These are phyloP conservation scores for Boletus rubescentipes DNA, from an alignment of 768 basidiomycete species.

Conservation along the genomic window DNA sequence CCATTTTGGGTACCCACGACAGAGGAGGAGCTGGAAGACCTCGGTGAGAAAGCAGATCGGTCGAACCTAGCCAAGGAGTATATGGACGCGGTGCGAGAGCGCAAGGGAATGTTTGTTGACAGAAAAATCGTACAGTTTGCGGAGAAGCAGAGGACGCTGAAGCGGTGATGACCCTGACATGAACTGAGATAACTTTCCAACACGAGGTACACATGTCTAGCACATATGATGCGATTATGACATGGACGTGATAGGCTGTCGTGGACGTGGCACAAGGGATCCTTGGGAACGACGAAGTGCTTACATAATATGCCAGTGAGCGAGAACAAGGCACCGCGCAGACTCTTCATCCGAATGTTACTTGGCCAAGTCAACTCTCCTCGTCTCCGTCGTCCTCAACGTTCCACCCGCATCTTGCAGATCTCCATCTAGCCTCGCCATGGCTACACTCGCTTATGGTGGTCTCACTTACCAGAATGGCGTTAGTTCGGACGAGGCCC, in stretches of 20 bases:
- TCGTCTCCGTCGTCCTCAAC: conserved; percentile 12
- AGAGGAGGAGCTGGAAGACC: conserved; percentile 93
- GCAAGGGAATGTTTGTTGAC: conserved; percentile 96
- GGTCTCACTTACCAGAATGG: conserved; percentile 20
- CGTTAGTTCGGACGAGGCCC: conserved; percentile 28
- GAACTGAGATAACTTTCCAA: neutral
- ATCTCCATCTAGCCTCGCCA: conserved; percentile 7
- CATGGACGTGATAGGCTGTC: conserved; percentile 5
- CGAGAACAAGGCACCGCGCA: conserved; percentile 11
- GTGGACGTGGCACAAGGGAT: conserved; percentile 7
- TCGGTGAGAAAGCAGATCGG: conserved; percentile 94
- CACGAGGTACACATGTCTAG: neutral
- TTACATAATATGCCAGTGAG: conserved; percentile 27
- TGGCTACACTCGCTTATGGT: conserved; percentile 29
- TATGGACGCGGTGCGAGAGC: conserved; percentile 84
- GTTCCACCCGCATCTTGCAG: neutral
- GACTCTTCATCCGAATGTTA: conserved; percentile 15
- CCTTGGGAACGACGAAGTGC: conserved; percentile 4
- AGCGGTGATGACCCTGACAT: conserved; percentile 40
- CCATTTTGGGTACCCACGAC: conserved; percentile 99
- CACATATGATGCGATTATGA: conserved; percentile 4
- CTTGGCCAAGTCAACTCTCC: conserved; percentile 13
- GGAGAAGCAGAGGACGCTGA: conserved; percentile 93
- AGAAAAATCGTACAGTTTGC: conserved; percentile 93
- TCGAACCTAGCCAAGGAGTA: conserved; percentile 92